These are phyloP conservation scores for Aspergillus calidoustus DNA, from an alignment of 2,329 filamentous ascomycete species.

Conservation along the genomic window DNA sequence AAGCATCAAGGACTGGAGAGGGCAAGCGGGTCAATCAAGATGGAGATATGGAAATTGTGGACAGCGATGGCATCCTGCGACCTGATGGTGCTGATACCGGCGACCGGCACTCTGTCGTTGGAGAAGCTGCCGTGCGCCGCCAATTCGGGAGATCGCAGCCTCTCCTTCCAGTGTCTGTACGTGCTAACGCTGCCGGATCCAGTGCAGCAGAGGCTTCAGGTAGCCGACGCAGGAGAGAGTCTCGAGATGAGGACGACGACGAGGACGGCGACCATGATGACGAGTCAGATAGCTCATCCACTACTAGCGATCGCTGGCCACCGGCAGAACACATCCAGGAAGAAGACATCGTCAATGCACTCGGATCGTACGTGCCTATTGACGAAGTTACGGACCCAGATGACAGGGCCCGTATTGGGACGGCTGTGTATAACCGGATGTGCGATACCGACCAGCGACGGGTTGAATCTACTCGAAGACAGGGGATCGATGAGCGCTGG, in stretches of 20 bases:
- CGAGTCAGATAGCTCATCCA: slow-evolving; percentile 33
- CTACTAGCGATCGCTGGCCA: slow-evolving; percentile 42
- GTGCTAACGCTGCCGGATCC: slow-evolving; percentile 25
- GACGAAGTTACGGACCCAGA: slow-evolving; percentile 49
- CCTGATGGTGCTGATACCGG: slow-evolving; percentile 65
- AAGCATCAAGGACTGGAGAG: slow-evolving; percentile 64
- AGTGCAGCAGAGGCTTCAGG: slow-evolving; percentile 17
- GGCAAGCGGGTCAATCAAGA: slow-evolving; percentile 68
- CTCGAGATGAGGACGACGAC: slow-evolving; percentile 25
- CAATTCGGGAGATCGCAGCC: slow-evolving; percentile 41
- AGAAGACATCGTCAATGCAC: slow-evolving; percentile 48
- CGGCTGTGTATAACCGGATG: slow-evolving; percentile 44
- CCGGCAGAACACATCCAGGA: slow-evolving; percentile 43
- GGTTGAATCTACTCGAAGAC: slow-evolving; percentile 42
- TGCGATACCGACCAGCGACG: slow-evolving; percentile 44
- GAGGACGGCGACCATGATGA: slow-evolving; percentile 28
- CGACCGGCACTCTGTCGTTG: slow-evolving; percentile 65
- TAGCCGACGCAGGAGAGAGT: slow-evolving; percentile 22
- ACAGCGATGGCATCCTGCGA: slow-evolving; percentile 64
- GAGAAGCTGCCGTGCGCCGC: slow-evolving; percentile 47
- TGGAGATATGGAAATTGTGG: slow-evolving; percentile 67
- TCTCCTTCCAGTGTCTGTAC: slow-evolving; percentile 38
- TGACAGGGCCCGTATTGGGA: slow-evolving; percentile 46
- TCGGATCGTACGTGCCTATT: slow-evolving; percentile 47
- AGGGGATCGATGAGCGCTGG: slow-evolving; percentile 71